Conservation (phyloP, 768 basidiomycete species). For the Tulasnella sp. region DNA sequence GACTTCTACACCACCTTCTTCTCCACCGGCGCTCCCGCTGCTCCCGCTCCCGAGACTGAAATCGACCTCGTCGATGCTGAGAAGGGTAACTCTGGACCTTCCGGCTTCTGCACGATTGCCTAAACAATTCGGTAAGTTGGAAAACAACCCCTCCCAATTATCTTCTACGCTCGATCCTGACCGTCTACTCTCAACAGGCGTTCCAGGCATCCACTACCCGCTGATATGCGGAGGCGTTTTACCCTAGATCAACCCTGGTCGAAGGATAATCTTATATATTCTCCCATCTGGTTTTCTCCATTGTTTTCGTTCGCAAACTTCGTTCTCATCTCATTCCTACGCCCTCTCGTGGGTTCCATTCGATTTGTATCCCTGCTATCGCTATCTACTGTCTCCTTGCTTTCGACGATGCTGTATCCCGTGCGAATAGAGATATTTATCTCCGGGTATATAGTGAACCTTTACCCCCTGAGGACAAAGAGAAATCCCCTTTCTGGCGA, state of each 20-base stretch:
- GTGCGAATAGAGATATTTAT: background rate
- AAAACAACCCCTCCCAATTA: background rate
- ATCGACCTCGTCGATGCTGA: background rate
- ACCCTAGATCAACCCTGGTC: slow-evolving; percentile 1
- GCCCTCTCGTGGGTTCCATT: background rate
- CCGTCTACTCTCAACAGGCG: background rate
- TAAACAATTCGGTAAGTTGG: background rate
- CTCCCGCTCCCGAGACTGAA: background rate
- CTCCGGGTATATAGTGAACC: background rate
- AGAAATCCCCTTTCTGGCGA: too few species aligned
- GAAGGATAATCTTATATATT: slow-evolving; percentile 9
- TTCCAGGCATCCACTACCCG: background rate
- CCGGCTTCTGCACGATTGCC: background rate
- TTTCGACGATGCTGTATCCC: background rate
- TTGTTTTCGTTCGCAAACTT: background rate
- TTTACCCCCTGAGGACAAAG: background rate
- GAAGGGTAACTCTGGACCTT: background rate
- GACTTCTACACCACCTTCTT: background rate
- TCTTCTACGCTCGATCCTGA: background rate
- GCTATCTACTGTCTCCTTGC: background rate
- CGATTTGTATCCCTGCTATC: background rate
- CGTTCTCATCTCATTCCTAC: background rate
- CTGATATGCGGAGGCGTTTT: background rate
- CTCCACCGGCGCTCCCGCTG: background rate
- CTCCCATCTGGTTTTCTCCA: background rate